Evolutionary conservation across 176 grass and related monocot species (phyloP).

Genomic region (Rhynchospora pubera): DNA sequence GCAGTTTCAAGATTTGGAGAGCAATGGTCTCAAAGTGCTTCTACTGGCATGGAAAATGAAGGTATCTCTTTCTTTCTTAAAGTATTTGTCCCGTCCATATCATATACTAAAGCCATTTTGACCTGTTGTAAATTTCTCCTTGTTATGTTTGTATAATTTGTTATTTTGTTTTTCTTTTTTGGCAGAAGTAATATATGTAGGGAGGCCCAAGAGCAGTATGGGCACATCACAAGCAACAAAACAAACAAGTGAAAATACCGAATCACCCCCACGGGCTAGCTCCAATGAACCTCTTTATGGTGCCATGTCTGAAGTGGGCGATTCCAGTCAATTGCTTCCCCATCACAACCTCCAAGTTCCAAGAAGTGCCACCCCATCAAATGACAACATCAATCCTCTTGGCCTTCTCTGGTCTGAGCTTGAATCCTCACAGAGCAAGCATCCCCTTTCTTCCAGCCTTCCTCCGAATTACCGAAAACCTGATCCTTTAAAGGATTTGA

Average conservation of each 20-base stretch:
- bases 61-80: conserved; percentile 13
- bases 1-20: conserved; percentile 15
- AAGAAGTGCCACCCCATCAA: conserved; percentile 32
- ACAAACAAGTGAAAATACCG: conserved; percentile 11
- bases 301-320: conserved; percentile 31
- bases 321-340: conserved; percentile 24
- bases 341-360: conserved; percentile 6
- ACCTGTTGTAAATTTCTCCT: not conserved
- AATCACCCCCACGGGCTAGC: conserved; percentile 6
- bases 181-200: conserved; percentile 80
- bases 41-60: conserved; percentile 18
- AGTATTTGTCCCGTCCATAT: not conserved
- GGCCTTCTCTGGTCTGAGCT: conserved; percentile 96
- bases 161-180: conserved; percentile 16
- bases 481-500: conserved; percentile 43
- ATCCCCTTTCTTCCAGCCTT: conserved; percentile 82
- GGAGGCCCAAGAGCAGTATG: conserved; percentile 43
- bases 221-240: conserved; percentile 32
- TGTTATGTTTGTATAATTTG: not conserved
- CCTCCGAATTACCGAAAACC: conserved; percentile 38
- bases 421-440: conserved; percentile 69
- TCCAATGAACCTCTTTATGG: conserved; percentile 4
- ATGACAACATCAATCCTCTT: conserved; percentile 74
- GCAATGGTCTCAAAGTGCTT: conserved; percentile 14
- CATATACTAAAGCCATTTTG: not conserved